Percentiles rank a stretch among this genome's conserved stretches.
phyloP scores from a whole-genome alignment of 129 eudicot species.

The Chrysanthemum lavandulifolium region DNA sequence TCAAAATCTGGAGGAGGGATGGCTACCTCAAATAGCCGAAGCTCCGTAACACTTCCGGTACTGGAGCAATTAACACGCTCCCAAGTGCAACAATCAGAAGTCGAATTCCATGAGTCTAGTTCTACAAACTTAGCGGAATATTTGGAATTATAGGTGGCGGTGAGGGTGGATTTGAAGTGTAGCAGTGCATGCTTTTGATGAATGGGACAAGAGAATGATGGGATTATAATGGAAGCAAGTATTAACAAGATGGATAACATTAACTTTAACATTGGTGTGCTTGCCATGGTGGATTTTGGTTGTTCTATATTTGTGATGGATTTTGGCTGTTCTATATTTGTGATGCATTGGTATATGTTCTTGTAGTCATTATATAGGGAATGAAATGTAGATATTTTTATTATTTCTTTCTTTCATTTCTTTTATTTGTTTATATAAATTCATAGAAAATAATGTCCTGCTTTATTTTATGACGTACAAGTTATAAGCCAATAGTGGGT shows the following conservation, averaged over 20 bases:
- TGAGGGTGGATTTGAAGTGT: slow-evolving; percentile 29
- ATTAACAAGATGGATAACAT: slow-evolving; percentile 16
- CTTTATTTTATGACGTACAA: too few relatives aligned
- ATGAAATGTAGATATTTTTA: too few relatives aligned
- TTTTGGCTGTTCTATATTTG: too few relatives aligned
- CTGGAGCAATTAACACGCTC: slow-evolving; percentile 37
- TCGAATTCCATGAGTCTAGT: slow-evolving; percentile 42
- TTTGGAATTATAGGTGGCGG: slow-evolving; percentile 25
- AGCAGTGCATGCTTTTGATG: slow-evolving; percentile 30
- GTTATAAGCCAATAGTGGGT: too few relatives aligned
- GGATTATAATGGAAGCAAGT: slow-evolving; percentile 18
- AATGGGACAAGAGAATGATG: slow-evolving; percentile 26
- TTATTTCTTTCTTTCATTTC: too few relatives aligned
- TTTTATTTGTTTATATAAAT: too few relatives aligned
- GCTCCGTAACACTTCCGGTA: slow-evolving; percentile 18
- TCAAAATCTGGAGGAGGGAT: background rate
- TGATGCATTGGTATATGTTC: too few relatives aligned
- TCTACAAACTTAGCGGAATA: background rate
- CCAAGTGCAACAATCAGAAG: slow-evolving; percentile 50
- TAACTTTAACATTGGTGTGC: background rate
- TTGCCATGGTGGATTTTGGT: slow-evolving; percentile 6
- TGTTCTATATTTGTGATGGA: too few relatives aligned
- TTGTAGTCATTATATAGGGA: too few relatives aligned
- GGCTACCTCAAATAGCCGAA: slow-evolving; percentile 15
- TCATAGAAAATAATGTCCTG: too few relatives aligned